Percentiles rank a stretch among this genome's conserved stretches.
Conservation (phyloP, 192 early-diverging fungal genomes). For the Coemansia sp. region DNA sequence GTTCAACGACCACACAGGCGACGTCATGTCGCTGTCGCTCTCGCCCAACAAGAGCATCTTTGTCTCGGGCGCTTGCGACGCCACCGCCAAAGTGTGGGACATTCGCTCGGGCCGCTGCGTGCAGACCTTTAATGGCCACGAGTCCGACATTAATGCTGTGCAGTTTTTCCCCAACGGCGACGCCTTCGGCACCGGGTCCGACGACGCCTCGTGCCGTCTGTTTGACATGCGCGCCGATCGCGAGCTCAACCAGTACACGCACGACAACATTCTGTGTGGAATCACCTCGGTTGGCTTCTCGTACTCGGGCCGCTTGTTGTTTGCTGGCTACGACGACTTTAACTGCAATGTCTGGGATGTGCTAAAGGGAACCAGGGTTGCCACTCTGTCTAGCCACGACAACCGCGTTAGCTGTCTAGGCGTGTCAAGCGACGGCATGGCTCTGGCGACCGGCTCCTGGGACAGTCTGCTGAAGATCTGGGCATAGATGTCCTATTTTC, state of each 20-base stretch:
- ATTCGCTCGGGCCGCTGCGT: conserved; percentile 94
- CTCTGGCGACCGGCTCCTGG: conserved; percentile 97
- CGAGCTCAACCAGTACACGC: conserved; percentile 96
- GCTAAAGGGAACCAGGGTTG: conserved; percentile 90
- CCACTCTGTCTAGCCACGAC: conserved; percentile 89
- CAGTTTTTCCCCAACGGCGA: conserved; percentile 99
- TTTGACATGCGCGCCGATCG: conserved; percentile 98
- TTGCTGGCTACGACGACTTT: conserved; percentile 99
- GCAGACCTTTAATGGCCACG: conserved; percentile 96
- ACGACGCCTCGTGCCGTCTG: conserved; percentile 96
- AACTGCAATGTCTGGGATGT: conserved; percentile 99
- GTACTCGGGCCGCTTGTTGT: conserved; percentile 90
- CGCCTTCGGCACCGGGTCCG: conserved; percentile 95
- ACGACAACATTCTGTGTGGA: conserved; percentile 97
- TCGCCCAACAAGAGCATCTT: conserved; percentile 93
- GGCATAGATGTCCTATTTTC: conserved; percentile 27
- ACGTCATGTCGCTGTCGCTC: conserved; percentile 97
- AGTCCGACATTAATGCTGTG: conserved; percentile 98
- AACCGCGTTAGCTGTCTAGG: conserved; percentile 97
- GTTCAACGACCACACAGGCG: conserved; percentile 97
- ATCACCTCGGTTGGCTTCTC: conserved; percentile 98
- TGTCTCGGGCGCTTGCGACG: conserved; percentile 97
- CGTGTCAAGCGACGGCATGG: conserved; percentile 96
- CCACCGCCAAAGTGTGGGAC: conserved; percentile 98
- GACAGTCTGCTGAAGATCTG: conserved; percentile 93